Evolutionary conservation across 176 grass and related monocot genomes (phyloP), one percentile per base, ranked within the genome.

Genomic region (Tillandsia leiboldiana): DNA sequence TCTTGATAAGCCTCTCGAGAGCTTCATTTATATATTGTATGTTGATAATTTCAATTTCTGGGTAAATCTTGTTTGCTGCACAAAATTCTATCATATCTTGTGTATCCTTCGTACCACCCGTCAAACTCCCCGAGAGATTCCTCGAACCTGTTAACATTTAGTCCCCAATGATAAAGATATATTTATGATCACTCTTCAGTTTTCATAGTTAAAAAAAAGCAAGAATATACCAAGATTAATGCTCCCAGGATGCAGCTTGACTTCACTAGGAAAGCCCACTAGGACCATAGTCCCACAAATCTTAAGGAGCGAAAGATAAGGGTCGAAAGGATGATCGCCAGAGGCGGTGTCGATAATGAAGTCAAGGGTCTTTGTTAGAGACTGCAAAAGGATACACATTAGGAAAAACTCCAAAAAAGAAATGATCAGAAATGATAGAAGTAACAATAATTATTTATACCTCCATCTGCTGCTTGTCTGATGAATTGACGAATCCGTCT

Each of bases 331-430:
- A 72, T 96, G 91, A 68, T 88, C 72, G 11, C 88, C 88, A 23
- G 91, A 80, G 1, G 88, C 83, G 17, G 85, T 79, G 66, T 96
- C 87, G 12, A 96, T 17, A 26, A 96, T 96, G 83, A 88, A 96
- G 65, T 96, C 65, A 61, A 91, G 68, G 33, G 83, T 86, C 9
- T 58, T 83, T 64, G 76, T 80, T 63, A 91, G 48, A 10, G 85
- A 83, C 91, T 91, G 82, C 69, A 75, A 73, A 71, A 58, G 10
- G 18, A 42, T 42, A 42, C 33, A 42, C 33, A 42, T 42, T 42
- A 7, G 3, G 33, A 42, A 42, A 42, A 42, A 42, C 33, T 42
- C 4, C 33, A 8, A 42, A 42, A 42, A 42, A 42, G 33, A 42
- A 18, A 61, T 61, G 33, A 6, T 42, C 33, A 42, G 22, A 61